These are phyloP conservation scores for Penicillium paxilli DNA, from an alignment of 495 filamentous ascomycete genomes.

Conservation along the genomic window DNA sequence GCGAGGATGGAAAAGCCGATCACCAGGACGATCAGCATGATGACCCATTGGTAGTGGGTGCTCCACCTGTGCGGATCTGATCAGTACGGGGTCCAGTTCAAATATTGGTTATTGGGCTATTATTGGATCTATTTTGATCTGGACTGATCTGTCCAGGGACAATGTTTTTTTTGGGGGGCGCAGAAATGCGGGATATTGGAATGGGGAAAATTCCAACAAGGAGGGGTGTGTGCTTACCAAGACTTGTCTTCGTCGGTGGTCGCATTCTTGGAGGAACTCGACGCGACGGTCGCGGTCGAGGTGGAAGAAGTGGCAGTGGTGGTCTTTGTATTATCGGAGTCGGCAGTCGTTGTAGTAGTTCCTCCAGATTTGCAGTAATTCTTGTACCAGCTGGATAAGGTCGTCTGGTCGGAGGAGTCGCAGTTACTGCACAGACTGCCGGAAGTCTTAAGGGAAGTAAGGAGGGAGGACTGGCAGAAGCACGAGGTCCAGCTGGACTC, in stretches of 20 bases:
- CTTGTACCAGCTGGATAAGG: conserved; percentile 52
- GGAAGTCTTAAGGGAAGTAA: conserved; percentile 39
- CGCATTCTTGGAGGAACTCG: conserved; percentile 3
- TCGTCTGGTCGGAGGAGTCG: conserved; percentile 30
- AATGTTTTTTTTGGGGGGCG: no score
- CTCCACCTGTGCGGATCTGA: conserved; percentile 38
- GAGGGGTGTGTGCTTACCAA: no score
- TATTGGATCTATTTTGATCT: no score
- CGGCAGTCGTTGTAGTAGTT: conserved; percentile 8
- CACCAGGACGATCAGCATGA: conserved; percentile 54
- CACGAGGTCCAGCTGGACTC: conserved; percentile 49
- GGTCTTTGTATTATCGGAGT: conserved; percentile 12
- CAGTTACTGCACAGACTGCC: conserved; percentile 38
- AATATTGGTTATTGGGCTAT: no score
- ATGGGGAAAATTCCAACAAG: not conserved
- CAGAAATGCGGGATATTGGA: not conserved
- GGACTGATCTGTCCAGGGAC: no score
- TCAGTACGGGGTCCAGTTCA: not conserved
- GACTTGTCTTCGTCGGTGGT: conserved; percentile 15
- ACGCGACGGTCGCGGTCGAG: not conserved
- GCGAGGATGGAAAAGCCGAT: conserved; percentile 45
- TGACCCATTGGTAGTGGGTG: conserved; percentile 52
- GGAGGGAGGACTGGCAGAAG: conserved; percentile 52
- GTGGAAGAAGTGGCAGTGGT: conserved; percentile 13
- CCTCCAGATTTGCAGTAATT: conserved; percentile 38